Evolutionary conservation across 805 yeast genomes (phyloP).

Genomic region (Candida maris): DNA sequence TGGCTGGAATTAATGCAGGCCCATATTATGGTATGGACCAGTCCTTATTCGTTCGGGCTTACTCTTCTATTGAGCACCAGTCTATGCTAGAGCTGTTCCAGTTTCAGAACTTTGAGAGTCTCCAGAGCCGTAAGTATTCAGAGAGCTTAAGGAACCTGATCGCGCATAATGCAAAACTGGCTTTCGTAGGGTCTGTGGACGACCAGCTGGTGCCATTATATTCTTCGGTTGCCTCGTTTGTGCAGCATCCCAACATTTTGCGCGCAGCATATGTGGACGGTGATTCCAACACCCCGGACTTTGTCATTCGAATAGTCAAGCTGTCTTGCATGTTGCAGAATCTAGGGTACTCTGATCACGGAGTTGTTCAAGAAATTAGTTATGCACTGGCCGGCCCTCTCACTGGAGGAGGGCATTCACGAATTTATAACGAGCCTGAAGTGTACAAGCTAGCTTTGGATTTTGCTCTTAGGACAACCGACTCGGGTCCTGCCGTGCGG

Average conservation of each 20-base stretch:
- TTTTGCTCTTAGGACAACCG: slow-evolving; percentile 69
- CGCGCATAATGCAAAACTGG: slow-evolving; percentile 67
- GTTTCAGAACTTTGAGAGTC: slow-evolving; percentile 71
- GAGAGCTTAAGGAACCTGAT: slow-evolving; percentile 64
- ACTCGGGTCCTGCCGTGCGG: slow-evolving; percentile 19
- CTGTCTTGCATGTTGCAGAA: slow-evolving; percentile 73
- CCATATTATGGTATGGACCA: slow-evolving; percentile 92
- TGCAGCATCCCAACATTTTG: slow-evolving; percentile 84
- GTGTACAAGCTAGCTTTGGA: slow-evolving; percentile 80
- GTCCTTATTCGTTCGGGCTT: slow-evolving; percentile 77
- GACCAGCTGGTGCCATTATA: slow-evolving; percentile 94
- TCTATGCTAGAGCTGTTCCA: slow-evolving; percentile 84
- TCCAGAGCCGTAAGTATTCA: slow-evolving; percentile 67
- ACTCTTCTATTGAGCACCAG: slow-evolving; percentile 84
- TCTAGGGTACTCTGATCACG: slow-evolving; percentile 78
- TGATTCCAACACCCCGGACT: slow-evolving; percentile 71
- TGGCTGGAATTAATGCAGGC: slow-evolving; percentile 96
- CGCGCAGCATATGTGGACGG: slow-evolving; percentile 89
- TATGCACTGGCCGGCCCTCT: slow-evolving; percentile 79
- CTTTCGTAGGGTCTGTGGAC: slow-evolving; percentile 84
- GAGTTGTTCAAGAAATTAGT: slow-evolving; percentile 80
- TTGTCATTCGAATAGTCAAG: slow-evolving; percentile 69
- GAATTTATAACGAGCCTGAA: slow-evolving; percentile 75
- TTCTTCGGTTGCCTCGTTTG: slow-evolving; percentile 78
- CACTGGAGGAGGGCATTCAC: slow-evolving; percentile 95